A percentile compares a stretch with the other conserved stretches of the same genome.
These are phyloP conservation scores for Fraxinus albicans DNA, from an alignment of 305 asterid genomes.

Conservation along the genomic window DNA sequence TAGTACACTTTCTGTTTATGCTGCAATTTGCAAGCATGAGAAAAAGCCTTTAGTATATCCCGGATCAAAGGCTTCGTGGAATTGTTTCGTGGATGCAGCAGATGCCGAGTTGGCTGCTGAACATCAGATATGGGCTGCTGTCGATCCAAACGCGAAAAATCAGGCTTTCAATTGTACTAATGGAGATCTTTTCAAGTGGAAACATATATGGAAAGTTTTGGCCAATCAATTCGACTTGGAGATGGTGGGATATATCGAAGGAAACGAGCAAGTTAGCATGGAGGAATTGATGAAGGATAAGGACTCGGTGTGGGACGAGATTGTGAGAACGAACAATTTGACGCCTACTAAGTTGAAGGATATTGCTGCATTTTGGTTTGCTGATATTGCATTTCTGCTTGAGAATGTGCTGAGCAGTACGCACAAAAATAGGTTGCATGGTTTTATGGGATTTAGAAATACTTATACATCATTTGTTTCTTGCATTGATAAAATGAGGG, in stretches of 20 bases:
- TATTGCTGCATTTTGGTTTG: constrained; percentile 60
- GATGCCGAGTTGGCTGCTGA: constrained; percentile 68
- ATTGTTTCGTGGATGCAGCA: constrained; percentile 45
- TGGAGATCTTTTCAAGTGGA: constrained; percentile 74
- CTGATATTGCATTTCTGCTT: constrained; percentile 44
- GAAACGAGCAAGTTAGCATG: constrained; percentile 46
- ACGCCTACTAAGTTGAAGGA: constrained; percentile 45
- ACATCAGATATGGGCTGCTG: constrained; percentile 63
- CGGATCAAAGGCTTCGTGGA: constrained; percentile 49
- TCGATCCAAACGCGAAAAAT: constrained; percentile 43
- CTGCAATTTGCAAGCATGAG: constrained; percentile 64
- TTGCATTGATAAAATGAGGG: constrained; percentile 48
- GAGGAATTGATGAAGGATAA: constrained; percentile 61
- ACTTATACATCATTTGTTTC: constrained; percentile 48
- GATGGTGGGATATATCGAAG: constrained; percentile 43
- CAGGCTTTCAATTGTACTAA: constrained; percentile 50
- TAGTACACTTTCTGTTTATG: constrained; percentile 56
- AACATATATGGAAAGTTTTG: constrained; percentile 56
- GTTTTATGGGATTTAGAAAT: constrained; percentile 63
- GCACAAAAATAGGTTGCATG: constrained; percentile 61
- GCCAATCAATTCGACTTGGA: constrained; percentile 47
- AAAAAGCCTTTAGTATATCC: constrained; percentile 48
- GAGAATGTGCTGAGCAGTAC: constrained; percentile 48
- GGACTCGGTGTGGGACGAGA: constrained; percentile 59
- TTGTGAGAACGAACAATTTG: constrained; percentile 46